Base-by-base conservation (phyloP, 1,139 yeast species). In the Taphrina communis region DNA sequence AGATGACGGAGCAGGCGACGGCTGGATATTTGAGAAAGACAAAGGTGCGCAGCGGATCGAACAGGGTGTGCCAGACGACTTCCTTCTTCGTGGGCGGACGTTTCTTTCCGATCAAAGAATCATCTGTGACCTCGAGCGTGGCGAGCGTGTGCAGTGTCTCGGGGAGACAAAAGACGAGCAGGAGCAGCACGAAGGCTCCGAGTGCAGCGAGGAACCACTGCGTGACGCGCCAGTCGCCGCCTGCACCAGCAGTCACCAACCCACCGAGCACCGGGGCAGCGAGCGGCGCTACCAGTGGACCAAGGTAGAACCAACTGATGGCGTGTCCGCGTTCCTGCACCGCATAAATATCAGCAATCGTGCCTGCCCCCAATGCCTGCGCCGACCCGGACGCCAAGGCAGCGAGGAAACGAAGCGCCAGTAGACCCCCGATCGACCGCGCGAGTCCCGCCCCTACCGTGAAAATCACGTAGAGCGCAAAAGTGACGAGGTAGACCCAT, bases 291-390 rank as follows among this genome's bases (percentile, higher is more conserved):
- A 88, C 82, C 56, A 91, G 81, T 0, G 96, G 92, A 0, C 97
- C 97, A 59, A 90, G 79, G 75, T 90, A 91, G 74, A 86, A 91
- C 73, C 86, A 81, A 0, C 97, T 96, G 87, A 91, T 85, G 12
- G 95, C 95, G 6, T 82, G 77, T 0, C 97, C 97, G 75, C 97
- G 82, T 73, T 88, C 85, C 53, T 86, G 84, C 3, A 88, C 87
- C 2, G 83, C 80, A 75, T 82, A 91, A 51, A 91, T 77, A 75
- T 91, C 97, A 19, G 90, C 85, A 57, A 91, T 86, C 0, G 96
- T 89, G 2, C 96, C 97, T 0, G 97, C 97, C 0, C 97, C 97
- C 6, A 90, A 91, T 1, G 95, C 86, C 77, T 90, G 97, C 0
- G 90, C 96, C 56, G 93, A 86, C 0, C 96, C 95, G 1, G 93